phyloP scores from a whole-genome alignment of 192 early-diverging fungal genomes.

The Coemansia sp. region DNA sequence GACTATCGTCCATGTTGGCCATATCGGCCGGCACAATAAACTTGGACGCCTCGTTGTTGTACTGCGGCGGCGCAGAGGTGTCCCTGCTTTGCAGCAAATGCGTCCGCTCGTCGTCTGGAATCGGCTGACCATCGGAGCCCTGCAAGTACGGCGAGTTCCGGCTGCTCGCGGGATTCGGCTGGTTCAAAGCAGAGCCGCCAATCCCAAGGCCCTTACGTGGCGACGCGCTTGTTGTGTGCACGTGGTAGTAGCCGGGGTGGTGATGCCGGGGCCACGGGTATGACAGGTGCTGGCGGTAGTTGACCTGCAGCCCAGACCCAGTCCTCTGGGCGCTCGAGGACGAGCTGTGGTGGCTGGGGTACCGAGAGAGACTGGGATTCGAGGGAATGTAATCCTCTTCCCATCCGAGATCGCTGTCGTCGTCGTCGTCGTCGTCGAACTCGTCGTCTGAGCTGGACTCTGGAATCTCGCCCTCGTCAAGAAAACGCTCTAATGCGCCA shows the following conservation, averaged over 20 bases:
- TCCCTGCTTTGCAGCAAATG: conserved; percentile 28
- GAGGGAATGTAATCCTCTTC: conserved; percentile 27
- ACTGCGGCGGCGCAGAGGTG: conserved; percentile 8
- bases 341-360: background rate
- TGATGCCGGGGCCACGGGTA: background rate
- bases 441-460: conserved; percentile 41
- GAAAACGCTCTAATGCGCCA: conserved; percentile 43
- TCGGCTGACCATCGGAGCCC: background rate
- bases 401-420: conserved; percentile 25
- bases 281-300: background rate
- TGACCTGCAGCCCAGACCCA: background rate
- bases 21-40: conserved; percentile 39
- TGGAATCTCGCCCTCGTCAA: conserved; percentile 47
- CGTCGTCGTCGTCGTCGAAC: conserved; percentile 15
- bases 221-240: background rate
- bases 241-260: background rate
- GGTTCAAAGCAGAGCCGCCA: background rate
- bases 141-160: conserved; percentile 20
- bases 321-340: conserved; percentile 15
- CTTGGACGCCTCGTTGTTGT: conserved; percentile 10
- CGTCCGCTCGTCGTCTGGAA: conserved; percentile 24
- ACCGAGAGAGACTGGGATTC: background rate
- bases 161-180: background rate
- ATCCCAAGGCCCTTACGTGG: background rate
- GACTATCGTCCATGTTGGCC: background rate